Base-by-base conservation (phyloP, 768 basidiomycete species). In the Boletus rubropictus region DNA sequence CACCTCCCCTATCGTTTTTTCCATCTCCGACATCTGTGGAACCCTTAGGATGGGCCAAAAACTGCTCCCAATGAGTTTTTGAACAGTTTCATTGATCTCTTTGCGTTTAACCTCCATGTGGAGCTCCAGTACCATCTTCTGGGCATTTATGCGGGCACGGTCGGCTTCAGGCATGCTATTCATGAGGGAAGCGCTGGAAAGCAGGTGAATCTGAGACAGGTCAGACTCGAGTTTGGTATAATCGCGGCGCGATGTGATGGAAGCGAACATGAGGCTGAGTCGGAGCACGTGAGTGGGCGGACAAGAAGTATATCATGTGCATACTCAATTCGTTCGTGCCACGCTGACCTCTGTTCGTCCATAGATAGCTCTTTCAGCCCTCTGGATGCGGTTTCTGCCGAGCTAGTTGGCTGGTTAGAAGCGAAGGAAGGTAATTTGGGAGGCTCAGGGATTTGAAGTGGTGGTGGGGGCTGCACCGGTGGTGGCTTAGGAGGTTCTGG, bases 321-420 rank as follows among this genome's bases (percentile, higher is more conserved):
- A 37, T 51, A 74, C 73, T 67, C 65, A 29, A 75, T 61, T 22
- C 73, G 71, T 31, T 68, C 63, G 29, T 66, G 59, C 73, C 73
- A 74, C 35, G 64, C 55, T 21, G 48, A 53, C n/a, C 60, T 61
- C 39, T 67, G 71, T 41, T 74, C 70, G 4, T 68, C 69, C 18
- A 59, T 28, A n/a, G 70, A 59, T 17, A 63, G 33, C 10, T 55
- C 61, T 39, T 61, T 63, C 15, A 36, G 12, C 21, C 47, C 48
- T 39, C 25, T 56, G 20, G 48, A n/a, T 24, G 27, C 7, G 9
- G 41, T 21, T 29, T 33, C 42, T 21, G 20, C 38, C 8, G 46
- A 32, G 42, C 29, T 32, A 12, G 44, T 17, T 24, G 41, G 33
- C 14, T 55, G 58, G 17, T 33, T 36, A 17, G 48, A 56, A 33